Evolutionary conservation across 257 asterid species (phyloP).

Genomic region (Oldenlandia corymbosa): DNA sequence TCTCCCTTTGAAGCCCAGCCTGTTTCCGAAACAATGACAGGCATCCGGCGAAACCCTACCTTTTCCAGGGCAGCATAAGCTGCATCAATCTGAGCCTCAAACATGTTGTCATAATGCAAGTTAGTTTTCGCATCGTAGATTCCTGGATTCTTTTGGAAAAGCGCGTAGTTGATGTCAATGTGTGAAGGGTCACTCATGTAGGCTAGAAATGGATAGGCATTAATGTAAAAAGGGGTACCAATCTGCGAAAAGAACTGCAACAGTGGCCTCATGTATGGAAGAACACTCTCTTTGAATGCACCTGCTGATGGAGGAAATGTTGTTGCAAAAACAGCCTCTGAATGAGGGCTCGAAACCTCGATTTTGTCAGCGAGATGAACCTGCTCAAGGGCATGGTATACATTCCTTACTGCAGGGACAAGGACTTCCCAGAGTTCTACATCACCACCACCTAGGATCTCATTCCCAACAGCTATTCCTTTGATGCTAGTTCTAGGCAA

Average conservation of each 20-base stretch:
- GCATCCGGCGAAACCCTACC: constrained; percentile 45
- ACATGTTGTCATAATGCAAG: constrained; percentile 76
- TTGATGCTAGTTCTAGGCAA: constrained; percentile 51
- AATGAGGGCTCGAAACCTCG: constrained; percentile 84
- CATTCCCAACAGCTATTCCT: constrained; percentile 85
- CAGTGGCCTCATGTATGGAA: constrained; percentile 71
- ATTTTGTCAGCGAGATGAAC: constrained; percentile 32
- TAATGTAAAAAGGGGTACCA: constrained; percentile 74
- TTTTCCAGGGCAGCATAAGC: constrained; percentile 68
- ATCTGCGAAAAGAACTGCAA: constrained; percentile 51
- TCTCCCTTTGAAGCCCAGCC: constrained; percentile 90
- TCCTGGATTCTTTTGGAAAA: constrained; percentile 35
- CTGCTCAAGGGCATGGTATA: constrained; percentile 51
- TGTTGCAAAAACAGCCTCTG: constrained; percentile 56
- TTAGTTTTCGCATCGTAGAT: constrained; percentile 48
- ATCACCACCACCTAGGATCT: constrained; percentile 54
- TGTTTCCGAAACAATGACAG: constrained; percentile 76
- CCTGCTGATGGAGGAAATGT: constrained; percentile 78
- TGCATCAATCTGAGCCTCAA: constrained; percentile 78
- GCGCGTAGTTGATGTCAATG: constrained; percentile 62
- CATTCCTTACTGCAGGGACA: constrained; percentile 64
- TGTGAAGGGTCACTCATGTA: constrained; percentile 54
- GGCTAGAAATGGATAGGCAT: constrained; percentile 79
- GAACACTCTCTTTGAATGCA: constrained; percentile 59
- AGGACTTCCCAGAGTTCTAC: constrained; percentile 65